These are phyloP conservation scores for Hypoxylon sp. DNA, from an alignment of 2,329 filamentous ascomycete genomes.

Conservation along the genomic window DNA sequence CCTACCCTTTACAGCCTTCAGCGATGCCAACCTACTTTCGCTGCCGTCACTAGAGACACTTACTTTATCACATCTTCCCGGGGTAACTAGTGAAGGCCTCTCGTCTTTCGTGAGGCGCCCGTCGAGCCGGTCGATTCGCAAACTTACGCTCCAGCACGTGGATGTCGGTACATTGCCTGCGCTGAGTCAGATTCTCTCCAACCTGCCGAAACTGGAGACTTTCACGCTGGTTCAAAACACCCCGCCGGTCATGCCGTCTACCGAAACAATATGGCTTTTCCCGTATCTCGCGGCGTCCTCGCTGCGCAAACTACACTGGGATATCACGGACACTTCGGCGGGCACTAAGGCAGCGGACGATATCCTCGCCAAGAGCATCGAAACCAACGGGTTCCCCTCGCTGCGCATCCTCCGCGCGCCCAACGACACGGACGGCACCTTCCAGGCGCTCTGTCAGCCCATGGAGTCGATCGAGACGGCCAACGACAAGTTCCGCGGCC, in stretches of 20 bases:
- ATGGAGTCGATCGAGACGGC: conserved; percentile 65
- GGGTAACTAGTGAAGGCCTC: conserved; percentile 67
- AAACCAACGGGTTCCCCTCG: conserved; percentile 70
- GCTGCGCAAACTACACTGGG: conserved; percentile 71
- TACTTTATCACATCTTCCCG: conserved; percentile 66
- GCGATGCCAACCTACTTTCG: conserved; percentile 65
- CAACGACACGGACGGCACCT: conserved; percentile 74
- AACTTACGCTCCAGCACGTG: conserved; percentile 67
- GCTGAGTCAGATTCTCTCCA: conserved; percentile 69
- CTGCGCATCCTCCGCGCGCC: conserved; percentile 72
- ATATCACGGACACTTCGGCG: conserved; percentile 65
- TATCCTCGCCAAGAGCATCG: conserved; percentile 73
- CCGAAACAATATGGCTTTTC: conserved; percentile 70
- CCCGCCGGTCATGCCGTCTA: conserved; percentile 66
- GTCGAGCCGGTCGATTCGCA: conserved; percentile 59
- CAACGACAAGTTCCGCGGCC: conserved; percentile 59
- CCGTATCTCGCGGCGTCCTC: conserved; percentile 70
- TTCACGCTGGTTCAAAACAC: conserved; percentile 68
- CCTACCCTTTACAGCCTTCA: conserved; percentile 67
- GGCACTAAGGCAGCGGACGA: conserved; percentile 65
- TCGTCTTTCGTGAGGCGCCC: conserved; percentile 66
- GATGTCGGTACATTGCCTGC: conserved; percentile 67
- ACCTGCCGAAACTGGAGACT: conserved; percentile 60
- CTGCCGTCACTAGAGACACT: conserved; percentile 67
- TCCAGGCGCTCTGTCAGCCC: conserved; percentile 77